A percentile compares a stretch with the other conserved stretches of the same genome.
phyloP scores from a whole-genome alignment of 1,284 basidiomycete genomes.

The Tausonia pullulans region DNA sequence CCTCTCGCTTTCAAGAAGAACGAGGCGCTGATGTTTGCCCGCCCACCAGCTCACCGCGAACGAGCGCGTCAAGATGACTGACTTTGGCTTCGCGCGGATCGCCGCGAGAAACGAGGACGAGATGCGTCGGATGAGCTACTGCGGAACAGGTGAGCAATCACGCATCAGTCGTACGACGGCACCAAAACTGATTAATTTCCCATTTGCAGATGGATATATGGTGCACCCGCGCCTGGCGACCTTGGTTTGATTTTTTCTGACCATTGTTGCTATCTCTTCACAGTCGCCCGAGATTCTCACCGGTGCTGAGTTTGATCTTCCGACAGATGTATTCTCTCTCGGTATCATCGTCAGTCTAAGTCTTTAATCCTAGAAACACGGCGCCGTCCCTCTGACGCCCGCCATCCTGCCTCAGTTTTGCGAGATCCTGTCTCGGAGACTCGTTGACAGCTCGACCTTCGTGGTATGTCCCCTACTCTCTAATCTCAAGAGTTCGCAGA shows the following conservation, averaged over 20 bases:
- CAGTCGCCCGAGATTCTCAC: constrained; percentile 74
- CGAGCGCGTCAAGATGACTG: constrained; percentile 87
- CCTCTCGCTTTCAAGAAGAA: neutral
- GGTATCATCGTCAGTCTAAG: constrained; percentile 58
- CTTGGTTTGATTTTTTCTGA: neutral
- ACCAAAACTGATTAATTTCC: neutral
- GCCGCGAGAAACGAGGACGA: constrained; percentile 85
- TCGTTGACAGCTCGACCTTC: constrained; percentile 67
- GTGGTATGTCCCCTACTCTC: constrained; percentile 34
- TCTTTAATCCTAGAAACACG: neutral
- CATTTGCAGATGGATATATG: neutral
- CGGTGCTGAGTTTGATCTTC: constrained; percentile 80
- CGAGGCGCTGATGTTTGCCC: neutral
- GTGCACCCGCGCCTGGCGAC: neutral
- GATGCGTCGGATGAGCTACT: constrained; percentile 82
- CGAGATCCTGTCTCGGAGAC: constrained; percentile 72
- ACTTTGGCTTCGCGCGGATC: constrained; percentile 77
- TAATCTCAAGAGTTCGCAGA: neutral
- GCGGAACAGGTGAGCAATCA: constrained; percentile 91
- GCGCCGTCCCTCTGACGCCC: neutral
- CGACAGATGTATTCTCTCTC: constrained; percentile 87
- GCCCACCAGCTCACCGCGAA: constrained; percentile 55
- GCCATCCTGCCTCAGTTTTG: constrained; percentile 46
- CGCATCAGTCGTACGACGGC: constrained; percentile 25
- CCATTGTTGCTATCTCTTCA: no score